These are phyloP conservation scores for Acanthamoeba culbertsoni DNA, from an alignment of 208 protist genomes.

Conservation along the genomic window DNA sequence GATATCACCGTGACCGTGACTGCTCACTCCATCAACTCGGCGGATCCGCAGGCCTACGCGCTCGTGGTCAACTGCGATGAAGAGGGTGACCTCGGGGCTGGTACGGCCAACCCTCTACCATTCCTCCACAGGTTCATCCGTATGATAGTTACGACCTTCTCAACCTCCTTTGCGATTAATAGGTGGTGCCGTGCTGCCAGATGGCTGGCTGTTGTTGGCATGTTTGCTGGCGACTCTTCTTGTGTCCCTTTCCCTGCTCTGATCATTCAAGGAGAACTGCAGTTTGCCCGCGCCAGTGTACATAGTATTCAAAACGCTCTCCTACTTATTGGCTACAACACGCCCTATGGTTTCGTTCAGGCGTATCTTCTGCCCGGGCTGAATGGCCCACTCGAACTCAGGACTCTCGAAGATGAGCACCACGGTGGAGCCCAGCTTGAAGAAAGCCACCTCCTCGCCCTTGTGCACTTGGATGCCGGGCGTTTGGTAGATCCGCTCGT, in stretches of 20 bases:
- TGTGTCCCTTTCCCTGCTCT: too few species aligned
- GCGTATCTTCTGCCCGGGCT: neutral
- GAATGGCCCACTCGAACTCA: slow-evolving; percentile 39
- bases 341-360: slow-evolving; percentile 14
- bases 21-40: neutral
- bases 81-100: neutral
- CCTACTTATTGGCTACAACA: neutral
- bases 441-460: slow-evolving; percentile 60
- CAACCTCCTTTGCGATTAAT: too few species aligned
- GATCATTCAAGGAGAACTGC: neutral
- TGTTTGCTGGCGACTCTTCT: too few species aligned
- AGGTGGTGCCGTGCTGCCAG: too few species aligned
- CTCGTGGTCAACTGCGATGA: slow-evolving; percentile 50
- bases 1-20: slow-evolving; percentile 29
- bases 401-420: slow-evolving; percentile 82
- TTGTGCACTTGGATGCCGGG: neutral
- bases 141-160: too few species aligned
- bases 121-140: too few species aligned
- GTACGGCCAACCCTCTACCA: too few species aligned
- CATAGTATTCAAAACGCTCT: neutral
- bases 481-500: neutral
- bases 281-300: neutral
- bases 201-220: too few species aligned
- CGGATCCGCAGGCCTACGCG: neutral
- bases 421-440: slow-evolving; percentile 84